These are phyloP conservation scores for Pouteria glomerata DNA, from an alignment of 148 eudicot genomes.

Conservation along the genomic window DNA sequence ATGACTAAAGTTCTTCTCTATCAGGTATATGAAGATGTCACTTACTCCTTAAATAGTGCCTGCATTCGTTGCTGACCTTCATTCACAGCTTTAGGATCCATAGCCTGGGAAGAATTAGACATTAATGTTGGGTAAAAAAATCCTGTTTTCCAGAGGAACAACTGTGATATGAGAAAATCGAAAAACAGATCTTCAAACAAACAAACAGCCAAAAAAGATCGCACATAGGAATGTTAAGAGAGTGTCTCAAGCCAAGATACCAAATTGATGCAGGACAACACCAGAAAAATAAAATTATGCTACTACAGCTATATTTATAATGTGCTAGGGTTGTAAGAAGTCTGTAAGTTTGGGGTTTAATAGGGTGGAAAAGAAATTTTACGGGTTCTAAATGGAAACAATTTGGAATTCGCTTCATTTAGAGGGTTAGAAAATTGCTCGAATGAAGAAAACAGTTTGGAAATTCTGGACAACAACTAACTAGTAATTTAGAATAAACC, in stretches of 20 bases:
- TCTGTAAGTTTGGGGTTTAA: not conserved
- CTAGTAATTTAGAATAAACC: not conserved
- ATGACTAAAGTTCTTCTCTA: not conserved
- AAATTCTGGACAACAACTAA: not conserved
- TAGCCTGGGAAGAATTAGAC: constrained; percentile 41
- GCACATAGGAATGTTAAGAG: not conserved
- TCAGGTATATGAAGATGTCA: constrained; percentile 8
- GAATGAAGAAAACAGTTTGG: not conserved
- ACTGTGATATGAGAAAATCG: not conserved
- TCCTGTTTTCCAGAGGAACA: not conserved
- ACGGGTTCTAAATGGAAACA: not conserved
- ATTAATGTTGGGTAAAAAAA: not conserved
- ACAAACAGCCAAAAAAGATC: not conserved
- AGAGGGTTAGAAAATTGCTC: too few relatives aligned
- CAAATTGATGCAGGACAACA: not conserved
- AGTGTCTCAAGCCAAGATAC: not conserved
- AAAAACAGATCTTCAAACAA: not conserved
- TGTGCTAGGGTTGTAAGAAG: not conserved
- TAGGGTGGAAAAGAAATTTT: not conserved
- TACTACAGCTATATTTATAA: too few relatives aligned
- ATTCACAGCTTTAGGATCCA: constrained; percentile 64
- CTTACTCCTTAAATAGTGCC: constrained; percentile 75
- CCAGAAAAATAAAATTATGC: not conserved
- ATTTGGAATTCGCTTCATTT: not conserved
- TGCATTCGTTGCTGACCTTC: constrained; percentile 72